Evolutionary conservation across 1,284 basidiomycete species (phyloP), one percentile per base, ranked within the genome.

Genomic region (Gymnopus androsaceus): DNA sequence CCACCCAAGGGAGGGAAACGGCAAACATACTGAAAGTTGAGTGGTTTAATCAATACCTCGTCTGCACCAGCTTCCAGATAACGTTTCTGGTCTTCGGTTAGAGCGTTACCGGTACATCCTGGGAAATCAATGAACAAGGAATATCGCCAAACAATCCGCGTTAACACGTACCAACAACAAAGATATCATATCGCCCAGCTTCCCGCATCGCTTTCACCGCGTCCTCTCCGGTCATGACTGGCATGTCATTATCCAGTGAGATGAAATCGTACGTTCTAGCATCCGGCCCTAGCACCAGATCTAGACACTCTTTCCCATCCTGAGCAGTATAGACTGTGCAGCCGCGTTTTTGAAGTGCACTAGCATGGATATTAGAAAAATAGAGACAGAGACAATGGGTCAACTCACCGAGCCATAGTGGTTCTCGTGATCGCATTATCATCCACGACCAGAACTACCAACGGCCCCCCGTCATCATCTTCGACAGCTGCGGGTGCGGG

Each of bases 291-390:
- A 75, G 63, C n/a, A 82, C 67, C 62, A 78, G 67, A 31, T 79
- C 76, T 17, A 82, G 64, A 9, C 78, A 80, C 33, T 77, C 67
- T 59, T 73, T 70, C 15, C 81, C 81, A 62, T 83, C 79, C 59
- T 78, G 76, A 11, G 81, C 81, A 21, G 70, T 74, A 6, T 70
- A 69, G 17, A 81, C 78, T 27, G 69, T 55, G 63, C 79, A 79
- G 0, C 81, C 81, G 11, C 82, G 64, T 8, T 77, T 71, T 5
- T 69, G 69, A 47, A 82, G 65, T 72, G 81, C 75, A 44, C 79
- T 71, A 8, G 12, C 11, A 48, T n/a, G 19, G 48, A 42, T 12
- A 48, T 40, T 6, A 38, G 3, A 40, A 38, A 19, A 4, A 27
- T 28, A 19, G 45, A 41, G 33, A 34, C 3, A 48, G 30, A 47